Base-by-base conservation (phyloP, 768 basidiomycete species). In the Phylloporus arenicola region DNA sequence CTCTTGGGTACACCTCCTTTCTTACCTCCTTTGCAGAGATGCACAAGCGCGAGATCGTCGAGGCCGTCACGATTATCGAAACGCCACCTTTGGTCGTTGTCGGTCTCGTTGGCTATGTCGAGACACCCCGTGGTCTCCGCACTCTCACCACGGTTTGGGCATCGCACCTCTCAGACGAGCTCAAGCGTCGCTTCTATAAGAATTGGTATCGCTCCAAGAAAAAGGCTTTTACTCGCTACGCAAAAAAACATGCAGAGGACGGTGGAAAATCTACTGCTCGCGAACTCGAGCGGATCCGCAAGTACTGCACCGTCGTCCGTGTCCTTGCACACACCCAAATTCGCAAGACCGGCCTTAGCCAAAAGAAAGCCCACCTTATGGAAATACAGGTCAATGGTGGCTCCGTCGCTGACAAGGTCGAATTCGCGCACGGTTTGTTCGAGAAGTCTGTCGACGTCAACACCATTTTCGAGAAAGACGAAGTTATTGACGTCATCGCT, bases 161-260 rank as follows among this genome's bases (percentile, higher is more conserved):
- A 42, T 88, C 90, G 61, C 96, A 99, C 72, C 82, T 99, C 38
- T 94, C 92, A 34, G 96, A 97, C 71, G 94, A 97, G 70, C 70
- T 98, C 70, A 99, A 95, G 76, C 91, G 96, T 67, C 84, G 96
- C 62, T 97, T 99, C 86, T 97, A 98, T 88, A 94, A 93, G 82
- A 96, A 95, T 83, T 97, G 95, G 94, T 98, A 98, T 81, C 86
- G 91, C 62, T 95, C 92, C 44, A 99, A 99, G 89, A 98, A 98
- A 84, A 99, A 99, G 86, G 96, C 96, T 35, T 99, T 98, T 84
- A 99, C 96, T 66, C 92, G 92, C 69, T 99, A 99, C 74, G 94
- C 96, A 70, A 96, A 96, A 85, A 98, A 95, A 78, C 88, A 95
- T 71, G 88, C 94, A 51, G 95, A 97, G 71, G 88, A 93, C 65